Evolutionary conservation across 306 rosid species (phyloP).

Genomic region (Bauhinia variegata): DNA sequence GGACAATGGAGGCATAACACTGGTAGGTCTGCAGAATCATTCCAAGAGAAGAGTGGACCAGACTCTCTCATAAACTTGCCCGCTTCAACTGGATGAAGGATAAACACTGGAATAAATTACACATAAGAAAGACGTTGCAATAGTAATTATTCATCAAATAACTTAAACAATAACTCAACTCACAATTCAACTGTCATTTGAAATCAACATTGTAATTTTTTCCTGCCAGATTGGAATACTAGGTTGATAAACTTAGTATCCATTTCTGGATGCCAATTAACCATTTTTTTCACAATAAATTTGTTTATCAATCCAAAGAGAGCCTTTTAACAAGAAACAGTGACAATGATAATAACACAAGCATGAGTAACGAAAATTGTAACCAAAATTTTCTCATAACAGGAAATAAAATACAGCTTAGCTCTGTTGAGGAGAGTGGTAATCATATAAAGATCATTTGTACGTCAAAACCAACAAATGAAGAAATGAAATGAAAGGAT

Average conservation of each 20-base stretch:
- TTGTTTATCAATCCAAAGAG: slow-evolving; percentile 3
- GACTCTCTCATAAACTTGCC: background rate
- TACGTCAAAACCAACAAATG: slow-evolving; percentile 7
- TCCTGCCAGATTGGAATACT: background rate
- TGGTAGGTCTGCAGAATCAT: background rate
- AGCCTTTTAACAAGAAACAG: slow-evolving; percentile 16
- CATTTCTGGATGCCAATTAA: background rate
- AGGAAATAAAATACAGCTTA: slow-evolving; percentile 24
- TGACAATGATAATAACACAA: background rate
- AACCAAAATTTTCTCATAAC: slow-evolving; percentile 4
- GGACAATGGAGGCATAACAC: too few species aligned
- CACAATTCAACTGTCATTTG: background rate
- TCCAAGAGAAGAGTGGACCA: background rate
- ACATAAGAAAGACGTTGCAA: background rate
- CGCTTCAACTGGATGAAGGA: background rate
- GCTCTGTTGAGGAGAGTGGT: slow-evolving; percentile 2
- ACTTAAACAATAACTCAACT: background rate
- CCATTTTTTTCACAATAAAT: background rate
- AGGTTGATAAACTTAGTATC: background rate
- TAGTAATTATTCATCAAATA: background rate
- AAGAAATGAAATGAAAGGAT: slow-evolving; percentile 5
- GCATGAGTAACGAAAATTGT: slow-evolving; percentile 3
- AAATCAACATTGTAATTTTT: background rate
- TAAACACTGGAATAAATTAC: background rate
- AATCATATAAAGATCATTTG: slow-evolving; percentile 4